Evolutionary conservation across 1,284 basidiomycete species (phyloP).

Genomic region (Ganoderma sp.): DNA sequence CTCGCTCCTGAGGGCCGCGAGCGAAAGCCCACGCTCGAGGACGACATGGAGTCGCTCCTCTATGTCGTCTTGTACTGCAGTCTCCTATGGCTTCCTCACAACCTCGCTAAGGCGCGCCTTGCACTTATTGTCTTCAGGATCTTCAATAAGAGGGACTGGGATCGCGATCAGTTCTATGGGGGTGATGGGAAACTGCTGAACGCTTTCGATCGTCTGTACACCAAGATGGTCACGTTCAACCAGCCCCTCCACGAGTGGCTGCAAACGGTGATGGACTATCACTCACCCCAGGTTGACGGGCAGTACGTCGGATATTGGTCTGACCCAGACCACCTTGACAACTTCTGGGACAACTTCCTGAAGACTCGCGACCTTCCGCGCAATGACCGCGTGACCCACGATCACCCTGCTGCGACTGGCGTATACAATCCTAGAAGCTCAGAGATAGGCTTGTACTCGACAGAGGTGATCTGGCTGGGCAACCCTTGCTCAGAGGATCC

Average conservation of each 20-base stretch:
- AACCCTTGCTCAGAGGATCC: neutral
- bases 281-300: neutral
- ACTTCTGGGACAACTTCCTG: slow-evolving; percentile 17
- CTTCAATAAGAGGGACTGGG: slow-evolving; percentile 1
- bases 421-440: neutral
- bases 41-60: slow-evolving; percentile 29
- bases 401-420: slow-evolving; percentile 5
- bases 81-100: slow-evolving; percentile 20
- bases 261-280: slow-evolving; percentile 21
- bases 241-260: slow-evolving; percentile 16
- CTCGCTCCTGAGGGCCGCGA: neutral
- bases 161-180: neutral
- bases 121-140: neutral
- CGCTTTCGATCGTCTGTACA: slow-evolving; percentile 5
- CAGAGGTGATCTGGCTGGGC: neutral
- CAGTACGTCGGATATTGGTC: slow-evolving; percentile 7
- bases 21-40: slow-evolving; percentile 11
- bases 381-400: slow-evolving; percentile 1
- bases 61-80: slow-evolving; percentile 28
- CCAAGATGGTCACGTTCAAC: neutral
- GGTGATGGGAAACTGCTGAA: slow-evolving; percentile 15
- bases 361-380: neutral
- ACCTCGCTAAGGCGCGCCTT: neutral
- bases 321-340: slow-evolving; percentile 13
- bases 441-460: neutral